Evolutionary conservation across 2,329 filamentous ascomycete genomes (phyloP).

Genomic region (Lecanicillium sp.): DNA sequence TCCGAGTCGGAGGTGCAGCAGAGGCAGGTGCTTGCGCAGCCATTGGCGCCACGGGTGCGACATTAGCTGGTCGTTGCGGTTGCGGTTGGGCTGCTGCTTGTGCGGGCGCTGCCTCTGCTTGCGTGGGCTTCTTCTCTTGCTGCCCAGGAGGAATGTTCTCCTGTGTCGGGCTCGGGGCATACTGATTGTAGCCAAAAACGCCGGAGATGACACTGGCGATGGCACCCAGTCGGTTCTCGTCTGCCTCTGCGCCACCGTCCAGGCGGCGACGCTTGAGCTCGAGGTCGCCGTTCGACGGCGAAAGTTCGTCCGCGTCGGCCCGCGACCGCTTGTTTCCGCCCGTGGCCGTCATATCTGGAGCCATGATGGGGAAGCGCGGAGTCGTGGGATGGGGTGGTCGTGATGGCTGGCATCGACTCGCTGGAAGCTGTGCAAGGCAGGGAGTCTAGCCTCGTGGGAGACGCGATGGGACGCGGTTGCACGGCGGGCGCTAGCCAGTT

Average conservation of each 20-base stretch:
- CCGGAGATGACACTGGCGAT: conserved; percentile 28
- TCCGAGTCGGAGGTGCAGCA: conserved; percentile 14
- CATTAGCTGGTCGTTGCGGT: background rate
- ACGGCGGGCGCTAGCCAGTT: background rate
- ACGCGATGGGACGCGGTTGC: conserved; percentile 10
- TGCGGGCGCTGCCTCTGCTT: background rate
- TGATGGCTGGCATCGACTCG: background rate
- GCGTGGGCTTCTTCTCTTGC: conserved; percentile 7
- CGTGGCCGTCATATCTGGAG: background rate
- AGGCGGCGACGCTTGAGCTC: conserved; percentile 10
- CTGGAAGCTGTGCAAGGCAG: background rate
- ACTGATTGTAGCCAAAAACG: conserved; percentile 21
- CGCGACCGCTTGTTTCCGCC: conserved; percentile 7
- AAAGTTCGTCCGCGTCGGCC: conserved; percentile 7
- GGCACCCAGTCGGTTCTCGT: conserved; percentile 14
- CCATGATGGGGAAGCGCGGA: background rate
- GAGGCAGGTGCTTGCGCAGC: background rate
- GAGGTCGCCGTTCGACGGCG: conserved; percentile 5
- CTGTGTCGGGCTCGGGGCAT: conserved; percentile 10
- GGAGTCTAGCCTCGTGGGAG: conserved; percentile 3
- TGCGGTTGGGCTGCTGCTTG: conserved; percentile 7
- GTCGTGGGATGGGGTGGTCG: background rate
- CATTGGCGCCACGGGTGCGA: conserved; percentile 4
- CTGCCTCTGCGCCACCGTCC: background rate
- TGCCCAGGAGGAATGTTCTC: background rate